Evolutionary conservation across 1,284 basidiomycete genomes (phyloP).

Genomic region (Boletus albobrunnescens): DNA sequence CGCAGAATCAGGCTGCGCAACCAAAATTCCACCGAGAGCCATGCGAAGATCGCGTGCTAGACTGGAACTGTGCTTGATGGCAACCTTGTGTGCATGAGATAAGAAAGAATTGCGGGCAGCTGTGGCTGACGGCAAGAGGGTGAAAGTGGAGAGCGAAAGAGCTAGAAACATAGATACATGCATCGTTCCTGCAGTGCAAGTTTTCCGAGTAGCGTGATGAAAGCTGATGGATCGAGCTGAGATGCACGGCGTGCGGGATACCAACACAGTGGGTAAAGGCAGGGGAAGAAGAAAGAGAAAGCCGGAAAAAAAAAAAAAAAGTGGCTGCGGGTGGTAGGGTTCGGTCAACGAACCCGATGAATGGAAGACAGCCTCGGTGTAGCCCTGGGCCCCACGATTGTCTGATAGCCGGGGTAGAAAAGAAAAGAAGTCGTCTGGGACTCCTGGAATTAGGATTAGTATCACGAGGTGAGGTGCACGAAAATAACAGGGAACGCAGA

Average conservation of each 20-base stretch:
- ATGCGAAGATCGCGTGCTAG: conserved; percentile 66
- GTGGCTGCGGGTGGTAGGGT: conserved; percentile 9
- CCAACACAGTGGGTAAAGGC: neutral
- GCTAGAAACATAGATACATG: conserved; percentile 36
- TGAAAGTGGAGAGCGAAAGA: conserved; percentile 28
- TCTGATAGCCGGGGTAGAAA: conserved; percentile 1
- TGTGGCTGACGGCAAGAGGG: conserved; percentile 15
- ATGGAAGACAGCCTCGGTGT: conserved; percentile 17
- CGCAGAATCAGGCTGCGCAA: conserved; percentile 30
- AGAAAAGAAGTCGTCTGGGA: conserved; percentile 11
- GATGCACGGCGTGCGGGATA: neutral
- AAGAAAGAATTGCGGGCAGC: conserved; percentile 24
- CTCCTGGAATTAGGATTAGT: conserved; percentile 15
- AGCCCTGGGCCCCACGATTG: conserved; percentile 15
- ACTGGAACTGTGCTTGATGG: conserved; percentile 48
- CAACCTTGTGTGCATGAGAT: conserved; percentile 40
- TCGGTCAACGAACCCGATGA: conserved; percentile 26
- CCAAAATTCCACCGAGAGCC: conserved; percentile 51
- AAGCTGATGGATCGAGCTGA: conserved; percentile 7
- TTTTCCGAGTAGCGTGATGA: conserved; percentile 6
- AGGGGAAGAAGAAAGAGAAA: neutral
- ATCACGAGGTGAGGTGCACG: conserved; percentile 3
- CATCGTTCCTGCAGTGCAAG: conserved; percentile 15
- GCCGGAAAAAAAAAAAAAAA: neutral
- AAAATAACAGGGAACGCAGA: conserved; percentile 4